Evolutionary conservation across 345 rosid genomes (phyloP).

Genomic region (Erysimum cheiranthoides): DNA sequence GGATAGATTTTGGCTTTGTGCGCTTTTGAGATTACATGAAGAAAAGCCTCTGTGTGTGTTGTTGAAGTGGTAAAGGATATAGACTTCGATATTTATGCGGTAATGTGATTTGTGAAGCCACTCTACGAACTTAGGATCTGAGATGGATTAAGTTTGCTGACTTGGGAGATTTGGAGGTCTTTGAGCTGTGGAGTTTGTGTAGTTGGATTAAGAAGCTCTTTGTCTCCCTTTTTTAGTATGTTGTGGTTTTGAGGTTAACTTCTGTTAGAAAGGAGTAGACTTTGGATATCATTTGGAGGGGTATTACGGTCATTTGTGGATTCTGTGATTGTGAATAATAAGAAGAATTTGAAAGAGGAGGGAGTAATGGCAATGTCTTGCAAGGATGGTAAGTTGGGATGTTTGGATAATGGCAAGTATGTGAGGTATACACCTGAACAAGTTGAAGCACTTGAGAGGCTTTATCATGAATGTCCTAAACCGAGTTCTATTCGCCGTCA

Average conservation of each 20-base stretch:
- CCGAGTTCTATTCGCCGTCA: constrained; percentile 99
- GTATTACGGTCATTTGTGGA: constrained; percentile 31
- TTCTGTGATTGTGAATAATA: constrained; percentile 35
- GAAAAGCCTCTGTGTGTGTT: constrained; percentile 22
- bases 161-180: constrained; percentile 18
- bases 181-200: constrained; percentile 27
- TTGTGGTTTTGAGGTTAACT: constrained; percentile 21
- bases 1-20: constrained; percentile 49
- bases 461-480: constrained; percentile 98
- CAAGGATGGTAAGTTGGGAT: constrained; percentile 82
- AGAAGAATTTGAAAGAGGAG: background rate
- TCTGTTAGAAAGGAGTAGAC: constrained; percentile 26
- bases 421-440: constrained; percentile 99
- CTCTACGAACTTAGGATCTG: constrained; percentile 3
- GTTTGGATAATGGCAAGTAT: constrained; percentile 94
- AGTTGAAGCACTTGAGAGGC: constrained; percentile 99
- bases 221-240: constrained; percentile 14
- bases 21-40: constrained; percentile 46
- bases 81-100: background rate
- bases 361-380: constrained; percentile 82
- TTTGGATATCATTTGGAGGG: constrained; percentile 24
- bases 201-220: constrained; percentile 33
- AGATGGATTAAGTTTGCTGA: constrained; percentile 36
- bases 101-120: constrained; percentile 35
- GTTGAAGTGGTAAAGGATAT: constrained; percentile 7